A percentile compares a stretch with the other conserved stretches of the same genome.
These are phyloP conservation scores for Erigeron canadensis DNA, from an alignment of 129 eudicot genomes.

Conservation along the genomic window DNA sequence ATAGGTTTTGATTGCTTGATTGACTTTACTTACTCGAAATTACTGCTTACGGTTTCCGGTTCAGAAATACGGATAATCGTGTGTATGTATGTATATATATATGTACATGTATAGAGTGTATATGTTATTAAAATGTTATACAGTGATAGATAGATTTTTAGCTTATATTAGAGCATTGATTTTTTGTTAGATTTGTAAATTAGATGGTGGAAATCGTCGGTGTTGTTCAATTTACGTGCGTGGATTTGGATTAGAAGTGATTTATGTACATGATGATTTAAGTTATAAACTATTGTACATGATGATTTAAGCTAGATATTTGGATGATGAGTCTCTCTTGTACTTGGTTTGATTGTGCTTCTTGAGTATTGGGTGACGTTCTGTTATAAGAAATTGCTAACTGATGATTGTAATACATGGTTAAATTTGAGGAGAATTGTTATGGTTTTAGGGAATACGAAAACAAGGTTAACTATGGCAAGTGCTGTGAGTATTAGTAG, in stretches of 20 bases:
- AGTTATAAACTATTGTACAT: no score
- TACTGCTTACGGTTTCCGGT: not conserved
- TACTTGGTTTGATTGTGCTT: constrained; percentile 12
- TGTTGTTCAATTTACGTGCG: constrained; percentile 10
- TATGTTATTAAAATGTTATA: constrained; percentile 16
- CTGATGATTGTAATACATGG: not conserved
- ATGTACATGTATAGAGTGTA: not conserved
- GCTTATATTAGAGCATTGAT: constrained; percentile 12
- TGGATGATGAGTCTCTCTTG: not conserved
- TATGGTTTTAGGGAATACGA: constrained; percentile 12
- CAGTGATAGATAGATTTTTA: not conserved
- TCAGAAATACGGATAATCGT: not conserved
- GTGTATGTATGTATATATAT: not conserved
- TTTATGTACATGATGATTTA: constrained; percentile 1
- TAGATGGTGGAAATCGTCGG: not conserved
- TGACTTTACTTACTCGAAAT: not conserved
- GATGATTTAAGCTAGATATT: constrained; percentile 5
- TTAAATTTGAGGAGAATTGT: not conserved
- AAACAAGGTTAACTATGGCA: not conserved
- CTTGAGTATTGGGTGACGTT: not conserved
- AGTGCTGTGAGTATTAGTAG: not conserved
- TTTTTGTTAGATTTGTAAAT: not conserved
- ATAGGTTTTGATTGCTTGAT: constrained; percentile 14
- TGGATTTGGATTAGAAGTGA: constrained; percentile 17
- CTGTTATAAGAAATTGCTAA: not conserved